Evolutionary conservation across 2,329 filamentous ascomycete species (phyloP).

Genomic region (Fusarium sp.): DNA sequence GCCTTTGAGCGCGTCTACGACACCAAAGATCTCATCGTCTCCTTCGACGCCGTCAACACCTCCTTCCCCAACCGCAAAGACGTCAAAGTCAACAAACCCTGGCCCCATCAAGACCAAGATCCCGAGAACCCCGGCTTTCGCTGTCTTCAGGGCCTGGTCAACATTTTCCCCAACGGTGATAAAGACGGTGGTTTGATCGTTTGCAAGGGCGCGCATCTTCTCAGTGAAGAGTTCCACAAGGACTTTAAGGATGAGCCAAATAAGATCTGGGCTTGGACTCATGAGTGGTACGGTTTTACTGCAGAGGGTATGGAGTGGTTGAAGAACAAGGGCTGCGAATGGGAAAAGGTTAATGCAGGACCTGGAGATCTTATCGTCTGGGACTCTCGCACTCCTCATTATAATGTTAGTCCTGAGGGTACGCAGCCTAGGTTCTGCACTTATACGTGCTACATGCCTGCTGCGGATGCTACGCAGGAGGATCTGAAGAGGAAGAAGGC

Average conservation of each 20-base stretch:
- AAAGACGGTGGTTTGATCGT: slow-evolving; percentile 3
- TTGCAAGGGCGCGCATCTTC: neutral
- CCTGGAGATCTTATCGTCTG: slow-evolving; percentile 1
- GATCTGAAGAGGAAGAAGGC: slow-evolving; percentile 16
- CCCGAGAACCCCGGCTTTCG: slow-evolving; percentile 3
- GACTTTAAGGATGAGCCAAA: neutral
- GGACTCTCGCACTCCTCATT: slow-evolving; percentile 15
- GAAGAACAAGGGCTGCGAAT: slow-evolving; percentile 11
- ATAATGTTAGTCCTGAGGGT: slow-evolving; percentile 7
- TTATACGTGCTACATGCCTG: slow-evolving; percentile 17
- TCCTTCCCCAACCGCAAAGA: slow-evolving; percentile 6
- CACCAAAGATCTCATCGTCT: slow-evolving; percentile 4
- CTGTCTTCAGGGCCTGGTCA: slow-evolving; percentile 2
- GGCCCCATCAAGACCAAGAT: slow-evolving; percentile 9
- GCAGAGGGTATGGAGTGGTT: slow-evolving; percentile 9
- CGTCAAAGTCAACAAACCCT: slow-evolving; percentile 9
- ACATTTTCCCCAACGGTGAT: slow-evolving; percentile 1
- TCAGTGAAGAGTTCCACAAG: neutral
- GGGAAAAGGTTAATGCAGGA: slow-evolving; percentile 4
- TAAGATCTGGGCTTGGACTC: slow-evolving; percentile 11
- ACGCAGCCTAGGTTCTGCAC: neutral
- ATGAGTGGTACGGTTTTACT: neutral
- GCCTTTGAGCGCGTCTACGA: slow-evolving; percentile 14
- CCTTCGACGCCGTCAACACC: slow-evolving; percentile 6
- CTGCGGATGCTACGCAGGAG: neutral